Conservation (phyloP, 2,329 filamentous ascomycete genomes). For the Cryphonectria nitschkei region DNA sequence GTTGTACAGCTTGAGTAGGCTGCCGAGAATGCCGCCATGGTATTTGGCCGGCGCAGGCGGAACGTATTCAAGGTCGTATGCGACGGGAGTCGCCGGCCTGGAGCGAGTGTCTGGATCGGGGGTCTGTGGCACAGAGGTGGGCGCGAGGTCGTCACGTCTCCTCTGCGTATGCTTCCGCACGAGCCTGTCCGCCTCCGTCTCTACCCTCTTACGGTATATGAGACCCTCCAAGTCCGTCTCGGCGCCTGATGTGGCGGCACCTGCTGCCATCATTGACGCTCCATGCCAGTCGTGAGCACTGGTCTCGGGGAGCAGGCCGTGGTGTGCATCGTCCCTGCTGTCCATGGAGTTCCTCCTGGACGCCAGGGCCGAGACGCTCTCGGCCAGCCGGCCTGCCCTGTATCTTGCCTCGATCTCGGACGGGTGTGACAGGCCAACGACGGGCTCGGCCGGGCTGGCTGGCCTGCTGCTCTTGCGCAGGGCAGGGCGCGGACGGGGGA, state of each 20-base stretch:
- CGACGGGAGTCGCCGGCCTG: conserved; percentile 47
- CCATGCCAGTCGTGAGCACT: conserved; percentile 12
- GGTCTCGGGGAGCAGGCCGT: conserved; percentile 14
- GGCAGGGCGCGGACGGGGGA: conserved; percentile 34
- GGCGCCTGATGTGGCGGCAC: conserved; percentile 11
- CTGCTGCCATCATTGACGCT: not conserved
- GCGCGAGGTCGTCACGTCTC: conserved; percentile 1
- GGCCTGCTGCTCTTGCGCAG: conserved; percentile 32
- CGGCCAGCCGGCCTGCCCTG: conserved; percentile 41
- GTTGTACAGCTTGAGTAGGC: conserved; percentile 70
- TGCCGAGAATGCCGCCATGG: conserved; percentile 73
- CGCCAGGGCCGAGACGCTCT: conserved; percentile 37
- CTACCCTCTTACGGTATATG: conserved; percentile 26
- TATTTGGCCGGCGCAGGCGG: conserved; percentile 66
- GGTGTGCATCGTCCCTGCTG: conserved; percentile 19
- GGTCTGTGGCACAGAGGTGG: not conserved
- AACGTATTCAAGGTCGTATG: conserved; percentile 66
- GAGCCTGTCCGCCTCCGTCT: conserved; percentile 26
- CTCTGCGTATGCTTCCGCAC: conserved; percentile 27
- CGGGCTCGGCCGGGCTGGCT: conserved; percentile 29
- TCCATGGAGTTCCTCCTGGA: conserved; percentile 37
- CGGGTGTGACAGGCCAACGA: conserved; percentile 29
- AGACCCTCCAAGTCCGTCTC: conserved; percentile 18
- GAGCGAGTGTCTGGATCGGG: conserved; percentile 29
- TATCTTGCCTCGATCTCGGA: conserved; percentile 42